These are phyloP conservation scores for Beauveria asiatica DNA, from an alignment of 2,329 filamentous ascomycete species.

Conservation along the genomic window DNA sequence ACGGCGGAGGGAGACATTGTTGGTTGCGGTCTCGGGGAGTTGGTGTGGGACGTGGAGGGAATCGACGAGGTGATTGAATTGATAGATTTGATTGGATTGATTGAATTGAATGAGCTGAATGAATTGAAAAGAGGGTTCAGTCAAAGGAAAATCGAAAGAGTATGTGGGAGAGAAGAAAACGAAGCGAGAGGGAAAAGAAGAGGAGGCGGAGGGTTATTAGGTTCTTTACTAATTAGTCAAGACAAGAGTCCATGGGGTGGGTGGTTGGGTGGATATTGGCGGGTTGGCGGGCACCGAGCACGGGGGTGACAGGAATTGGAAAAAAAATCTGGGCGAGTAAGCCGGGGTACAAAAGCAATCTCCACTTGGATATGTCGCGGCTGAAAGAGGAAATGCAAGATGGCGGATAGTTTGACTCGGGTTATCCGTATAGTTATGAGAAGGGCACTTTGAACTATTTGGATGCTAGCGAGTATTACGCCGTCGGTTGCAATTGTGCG, in stretches of 20 bases:
- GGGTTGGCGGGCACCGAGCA: background rate
- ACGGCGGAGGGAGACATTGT: conserved; percentile 42
- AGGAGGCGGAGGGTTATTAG: background rate
- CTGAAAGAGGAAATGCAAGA: background rate
- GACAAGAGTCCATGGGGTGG: background rate
- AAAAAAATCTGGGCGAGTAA: background rate
- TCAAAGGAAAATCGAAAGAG: background rate
- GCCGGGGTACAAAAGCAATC: background rate
- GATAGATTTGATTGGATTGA: background rate
- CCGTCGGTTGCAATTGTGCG: no score
- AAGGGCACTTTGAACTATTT: no score
- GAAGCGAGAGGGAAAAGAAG: background rate
- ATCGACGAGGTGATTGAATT: background rate
- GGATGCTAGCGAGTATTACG: no score
- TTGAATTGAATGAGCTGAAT: background rate
- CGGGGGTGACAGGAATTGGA: background rate
- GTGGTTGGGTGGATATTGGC: background rate
- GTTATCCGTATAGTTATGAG: background rate
- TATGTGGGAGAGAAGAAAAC: background rate
- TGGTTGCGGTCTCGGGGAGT: conserved; percentile 9
- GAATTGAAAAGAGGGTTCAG: background rate
- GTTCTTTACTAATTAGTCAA: conserved; percentile 6
- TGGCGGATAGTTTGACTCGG: background rate
- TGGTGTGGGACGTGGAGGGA: background rate
- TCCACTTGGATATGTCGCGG: conserved; percentile 6